Evolutionary conservation across 2,329 filamentous ascomycete species (phyloP).

Genomic region (Aspergillus fumigatiaffinis): DNA sequence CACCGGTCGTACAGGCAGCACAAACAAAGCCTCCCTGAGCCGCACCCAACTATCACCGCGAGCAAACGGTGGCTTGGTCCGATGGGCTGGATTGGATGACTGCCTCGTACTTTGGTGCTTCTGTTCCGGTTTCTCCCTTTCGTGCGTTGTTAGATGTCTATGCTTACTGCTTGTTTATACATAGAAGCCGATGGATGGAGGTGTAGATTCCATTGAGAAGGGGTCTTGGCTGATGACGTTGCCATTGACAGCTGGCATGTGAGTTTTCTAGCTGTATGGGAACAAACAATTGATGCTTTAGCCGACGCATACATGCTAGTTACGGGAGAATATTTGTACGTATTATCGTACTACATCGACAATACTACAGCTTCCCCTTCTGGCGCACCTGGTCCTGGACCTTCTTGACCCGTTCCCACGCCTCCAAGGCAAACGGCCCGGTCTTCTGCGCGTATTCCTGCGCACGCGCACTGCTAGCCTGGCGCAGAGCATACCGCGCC

Average conservation of each 20-base stretch:
- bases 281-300: not conserved
- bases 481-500: conserved; percentile 74
- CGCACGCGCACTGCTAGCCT: conserved; percentile 85
- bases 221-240: not conserved
- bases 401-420: conserved; percentile 67
- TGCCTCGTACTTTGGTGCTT: not conserved
- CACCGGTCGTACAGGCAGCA: not conserved
- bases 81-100: not conserved
- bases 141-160: not conserved
- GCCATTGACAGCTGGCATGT: not conserved
- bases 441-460: conserved; percentile 66
- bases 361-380: conserved; percentile 43
- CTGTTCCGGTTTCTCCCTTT: not conserved
- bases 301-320: not conserved
- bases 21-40: conserved; percentile 15
- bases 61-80: not conserved
- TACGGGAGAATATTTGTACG: not conserved
- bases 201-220: no score
- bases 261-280: not conserved
- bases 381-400: conserved; percentile 37
- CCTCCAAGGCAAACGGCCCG: conserved; percentile 69
- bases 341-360: not conserved
- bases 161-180: not conserved
- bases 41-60: conserved; percentile 19
- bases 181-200: not conserved